Evolutionary conservation across 2,329 filamentous ascomycete species (phyloP).

Genomic region (Rutstroemia sp.): DNA sequence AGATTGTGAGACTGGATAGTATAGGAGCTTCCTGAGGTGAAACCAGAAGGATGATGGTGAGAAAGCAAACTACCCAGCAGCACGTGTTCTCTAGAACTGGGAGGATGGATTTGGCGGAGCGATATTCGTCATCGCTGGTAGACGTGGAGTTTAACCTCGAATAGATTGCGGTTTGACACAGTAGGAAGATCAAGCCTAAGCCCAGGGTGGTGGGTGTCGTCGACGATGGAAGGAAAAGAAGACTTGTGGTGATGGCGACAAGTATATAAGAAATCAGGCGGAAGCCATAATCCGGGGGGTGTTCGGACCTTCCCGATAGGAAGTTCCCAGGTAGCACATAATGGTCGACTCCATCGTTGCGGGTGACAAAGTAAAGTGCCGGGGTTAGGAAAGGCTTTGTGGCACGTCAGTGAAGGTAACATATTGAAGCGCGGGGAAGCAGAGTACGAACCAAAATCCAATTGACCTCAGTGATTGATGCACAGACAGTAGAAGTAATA

Average conservation of each 20-base stretch:
- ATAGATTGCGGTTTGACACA: conserved; percentile 5
- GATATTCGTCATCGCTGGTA: neutral
- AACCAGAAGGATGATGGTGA: conserved; percentile 2
- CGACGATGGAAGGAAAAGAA: neutral
- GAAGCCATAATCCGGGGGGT: neutral
- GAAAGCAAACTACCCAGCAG: conserved; percentile 8
- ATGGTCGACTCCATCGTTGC: neutral
- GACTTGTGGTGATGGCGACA: conserved; percentile 3
- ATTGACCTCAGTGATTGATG: conserved; percentile 4
- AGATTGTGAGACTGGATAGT: neutral
- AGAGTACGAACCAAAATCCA: conserved; percentile 6
- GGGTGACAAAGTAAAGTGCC: conserved; percentile 3
- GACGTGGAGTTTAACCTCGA: neutral
- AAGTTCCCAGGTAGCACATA: neutral
- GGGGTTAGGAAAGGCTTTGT: conserved; percentile 6
- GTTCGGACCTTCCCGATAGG: neutral
- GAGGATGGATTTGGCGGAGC: neutral
- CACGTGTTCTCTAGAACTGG: neutral
- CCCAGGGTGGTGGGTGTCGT: neutral
- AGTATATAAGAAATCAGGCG: conserved; percentile 5
- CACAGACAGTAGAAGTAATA: conserved; percentile 3
- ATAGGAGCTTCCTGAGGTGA: neutral
- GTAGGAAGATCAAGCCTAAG: neutral
- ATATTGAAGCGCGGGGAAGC: neutral
- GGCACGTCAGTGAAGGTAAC: neutral